Base-by-base conservation (phyloP, 2,329 filamentous ascomycete genomes). In the Remersonia thermophila region DNA sequence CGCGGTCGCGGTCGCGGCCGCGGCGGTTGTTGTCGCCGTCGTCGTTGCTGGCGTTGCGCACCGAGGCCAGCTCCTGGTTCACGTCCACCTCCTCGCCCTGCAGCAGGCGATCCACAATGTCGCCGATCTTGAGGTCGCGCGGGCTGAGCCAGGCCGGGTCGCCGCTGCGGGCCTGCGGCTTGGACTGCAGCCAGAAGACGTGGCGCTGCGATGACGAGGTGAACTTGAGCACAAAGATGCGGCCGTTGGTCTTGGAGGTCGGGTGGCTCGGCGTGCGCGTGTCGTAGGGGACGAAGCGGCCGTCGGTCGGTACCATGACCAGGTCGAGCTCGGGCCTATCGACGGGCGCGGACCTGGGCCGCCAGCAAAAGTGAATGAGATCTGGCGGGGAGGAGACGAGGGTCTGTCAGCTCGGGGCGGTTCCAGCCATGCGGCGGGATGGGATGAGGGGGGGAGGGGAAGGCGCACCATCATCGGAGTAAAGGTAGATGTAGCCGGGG, bases 331-430 rank as follows among this genome's bases (percentile, higher is more conserved):
- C 81, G 39, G 87, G 80, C 40, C 82, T 64, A 44, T 81, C 73
- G 47, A 84, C 61, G 15, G 78, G 66, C 40, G 75, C 73, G 47
- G 68, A 71, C 47, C 91, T 80, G 52, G 83, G 78, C 47, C 87
- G 81, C 93, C 93, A 98, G 73, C 87, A 95, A 65, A 98, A 94
- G 65, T 95, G 87, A 42, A 93, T 71, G 42, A 98, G 73, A 35
- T 95, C 82, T 86, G 46, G 32, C 16, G 31, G 7, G 14, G 7
- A 9, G 26, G 5, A 15, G 16, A n/a, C 15, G 27, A 9, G 8
- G 7, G n/a, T n/a, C n/a, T n/a, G n/a, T n/a, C n/a, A n/a, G n/a
- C n/a, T n/a, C n/a, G n/a, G n/a, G n/a, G n/a, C n/a, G n/a, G n/a
- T n/a, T n/a, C n/a, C n/a, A n/a, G n/a, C n/a, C n/a, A n/a, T n/a